phyloP scores from a whole-genome alignment of 129 eudicot species.

The Flaveria bidentis region DNA sequence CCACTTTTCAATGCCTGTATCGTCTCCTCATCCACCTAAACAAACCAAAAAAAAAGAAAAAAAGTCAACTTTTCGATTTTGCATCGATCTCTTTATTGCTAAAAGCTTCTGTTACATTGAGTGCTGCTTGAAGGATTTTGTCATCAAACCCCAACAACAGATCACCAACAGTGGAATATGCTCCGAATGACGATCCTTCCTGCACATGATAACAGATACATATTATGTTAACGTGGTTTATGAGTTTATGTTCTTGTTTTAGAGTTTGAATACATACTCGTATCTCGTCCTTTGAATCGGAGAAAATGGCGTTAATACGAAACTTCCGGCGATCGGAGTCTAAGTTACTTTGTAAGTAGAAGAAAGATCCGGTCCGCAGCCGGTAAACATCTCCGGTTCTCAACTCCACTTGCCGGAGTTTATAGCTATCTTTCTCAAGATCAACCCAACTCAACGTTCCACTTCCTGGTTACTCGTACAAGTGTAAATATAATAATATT shows the following conservation, averaged over 20 bases:
- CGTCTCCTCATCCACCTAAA: slow-evolving; percentile 57
- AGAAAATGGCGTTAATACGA: slow-evolving; percentile 67
- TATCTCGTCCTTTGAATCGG: slow-evolving; percentile 43
- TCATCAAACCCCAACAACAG: slow-evolving; percentile 70
- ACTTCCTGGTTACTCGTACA: slow-evolving; percentile 47
- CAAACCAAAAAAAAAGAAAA: background rate
- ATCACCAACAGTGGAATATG: slow-evolving; percentile 66
- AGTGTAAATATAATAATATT: too few relatives aligned
- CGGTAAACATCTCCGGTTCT: slow-evolving; percentile 64
- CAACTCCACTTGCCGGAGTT: slow-evolving; percentile 34
- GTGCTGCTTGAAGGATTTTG: slow-evolving; percentile 70
- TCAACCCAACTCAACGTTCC: slow-evolving; percentile 60
- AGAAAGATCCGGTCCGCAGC: slow-evolving; percentile 55
- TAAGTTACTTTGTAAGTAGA: slow-evolving; percentile 67
- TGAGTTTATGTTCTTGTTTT: background rate
- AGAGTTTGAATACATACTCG: slow-evolving; percentile 36
- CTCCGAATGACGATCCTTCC: slow-evolving; percentile 55
- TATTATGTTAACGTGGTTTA: background rate
- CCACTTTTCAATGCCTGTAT: slow-evolving; percentile 52
- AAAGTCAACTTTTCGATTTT: background rate
- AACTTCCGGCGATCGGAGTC: slow-evolving; percentile 64
- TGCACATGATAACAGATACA: background rate
- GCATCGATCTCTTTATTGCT: background rate
- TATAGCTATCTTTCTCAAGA: slow-evolving; percentile 34
- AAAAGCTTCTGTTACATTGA: slow-evolving; percentile 35